Base-by-base conservation (phyloP, 768 basidiomycete species). In the Mycena epipterygia region DNA sequence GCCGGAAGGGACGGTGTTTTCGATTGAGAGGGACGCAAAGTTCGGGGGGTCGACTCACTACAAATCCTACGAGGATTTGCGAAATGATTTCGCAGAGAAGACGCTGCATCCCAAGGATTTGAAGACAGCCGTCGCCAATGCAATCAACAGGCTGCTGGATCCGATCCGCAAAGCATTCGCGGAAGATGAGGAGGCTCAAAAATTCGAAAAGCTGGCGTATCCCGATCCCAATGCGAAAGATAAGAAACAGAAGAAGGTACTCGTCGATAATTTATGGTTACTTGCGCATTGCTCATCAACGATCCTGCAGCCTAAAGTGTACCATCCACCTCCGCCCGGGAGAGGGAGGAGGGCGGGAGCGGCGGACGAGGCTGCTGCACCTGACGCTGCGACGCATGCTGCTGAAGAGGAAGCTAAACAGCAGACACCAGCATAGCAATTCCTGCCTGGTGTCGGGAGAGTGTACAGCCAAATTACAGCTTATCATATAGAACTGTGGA, bases 71-170 rank as follows among this genome's bases (percentile, higher is more conserved):
- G 86, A 87, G 17, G 88, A 88, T 52, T 78, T 98, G 73, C 85
- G 93, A 79, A 84, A 85, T 23, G 95, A 93, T 61, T 99, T 96
- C 77, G 89, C 85, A 33, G 87, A 85, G 67, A 92, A 90, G 82
- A 88, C 89, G 72, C 75, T 99, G 5, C 96, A 98, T 79, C 98
- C 98, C 9, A 91, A 90, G 35, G 98, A 98, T 80, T 82, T 99
- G 77, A 99, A 99, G 85, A 81, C 80, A 5, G 87, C 90, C 0
- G 94, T 97, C 19, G 87, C 88, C 48, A 89, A 90, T 37, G 91
- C 90, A 16, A 91, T 99, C 78, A 87, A 89, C 76, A 84, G 85
- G 29, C 82, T 99, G 48, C 81, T 99, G 65, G 90, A 89, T 23
- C 97, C 97, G 0, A 91, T 99, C 56, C 88, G 93, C 71, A 88